Conservation (phyloP, 805 yeast genomes). For the Candida koratica region DNA sequence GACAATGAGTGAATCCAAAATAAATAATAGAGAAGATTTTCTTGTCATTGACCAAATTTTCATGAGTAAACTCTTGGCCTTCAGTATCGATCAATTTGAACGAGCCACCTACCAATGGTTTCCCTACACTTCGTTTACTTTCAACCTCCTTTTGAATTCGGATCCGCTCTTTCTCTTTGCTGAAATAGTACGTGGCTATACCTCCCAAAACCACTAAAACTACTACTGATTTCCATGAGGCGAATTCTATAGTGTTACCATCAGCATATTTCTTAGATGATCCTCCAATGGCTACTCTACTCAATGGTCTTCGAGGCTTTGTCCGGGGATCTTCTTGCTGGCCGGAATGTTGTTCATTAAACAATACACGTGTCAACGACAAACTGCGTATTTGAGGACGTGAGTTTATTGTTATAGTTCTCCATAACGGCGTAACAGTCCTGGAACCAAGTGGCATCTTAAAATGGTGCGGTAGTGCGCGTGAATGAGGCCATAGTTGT, state of each 20-base stretch:
- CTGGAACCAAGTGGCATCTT: no score
- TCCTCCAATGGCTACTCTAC: conserved; percentile 77
- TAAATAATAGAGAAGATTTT: conserved; percentile 76
- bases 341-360: no score
- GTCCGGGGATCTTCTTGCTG: no score
- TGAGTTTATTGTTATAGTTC: no score
- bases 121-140: conserved; percentile 82
- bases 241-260: conserved; percentile 56
- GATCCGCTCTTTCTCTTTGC: conserved; percentile 70
- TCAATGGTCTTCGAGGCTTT: conserved; percentile 54
- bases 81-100: conserved; percentile 69
- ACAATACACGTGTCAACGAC: no score
- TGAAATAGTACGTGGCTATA: conserved; percentile 66
- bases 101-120: conserved; percentile 90
- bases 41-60: conserved; percentile 49
- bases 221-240: conserved; percentile 80
- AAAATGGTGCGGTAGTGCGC: no score
- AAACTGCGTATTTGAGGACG: no score
- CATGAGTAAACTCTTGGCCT: conserved; percentile 70
- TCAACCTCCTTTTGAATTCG: conserved; percentile 76
- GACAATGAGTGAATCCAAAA: conserved; percentile 96
- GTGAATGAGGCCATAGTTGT: conserved; percentile 9
- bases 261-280: conserved; percentile 35
- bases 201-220: conserved; percentile 68
- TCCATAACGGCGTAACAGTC: no score